Evolutionary conservation across 2,329 filamentous ascomycete genomes (phyloP).

Genomic region (Calycina marina): DNA sequence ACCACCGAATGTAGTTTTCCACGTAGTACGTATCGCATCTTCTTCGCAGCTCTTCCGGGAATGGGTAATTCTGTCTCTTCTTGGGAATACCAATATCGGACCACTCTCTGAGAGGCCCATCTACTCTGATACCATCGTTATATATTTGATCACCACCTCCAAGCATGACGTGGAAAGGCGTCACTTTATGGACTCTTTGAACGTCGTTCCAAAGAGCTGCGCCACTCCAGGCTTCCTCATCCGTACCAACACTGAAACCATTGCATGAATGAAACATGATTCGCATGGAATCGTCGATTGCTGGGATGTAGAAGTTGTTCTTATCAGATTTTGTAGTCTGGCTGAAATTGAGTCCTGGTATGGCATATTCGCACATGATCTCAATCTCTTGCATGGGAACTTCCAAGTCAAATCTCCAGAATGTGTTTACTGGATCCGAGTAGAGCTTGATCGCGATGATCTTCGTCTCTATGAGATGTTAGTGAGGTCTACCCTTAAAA

Average conservation of each 20-base stretch:
- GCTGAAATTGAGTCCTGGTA: constrained; percentile 50
- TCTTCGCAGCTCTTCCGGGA: constrained; percentile 63
- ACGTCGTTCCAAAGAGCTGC: constrained; percentile 95
- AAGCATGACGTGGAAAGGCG: constrained; percentile 89
- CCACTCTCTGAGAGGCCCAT: constrained; percentile 72
- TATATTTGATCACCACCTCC: constrained; percentile 95
- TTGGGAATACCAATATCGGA: constrained; percentile 69
- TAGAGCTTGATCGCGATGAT: constrained; percentile 49
- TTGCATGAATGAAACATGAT: constrained; percentile 99
- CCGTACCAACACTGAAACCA: constrained; percentile 80
- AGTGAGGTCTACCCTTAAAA: too few species aligned
- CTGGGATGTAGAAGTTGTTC: constrained; percentile 77
- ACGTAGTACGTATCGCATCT: constrained; percentile 86
- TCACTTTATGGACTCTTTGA: constrained; percentile 59
- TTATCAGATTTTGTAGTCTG: constrained; percentile 37
- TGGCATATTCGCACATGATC: constrained; percentile 63
- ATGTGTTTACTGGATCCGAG: constrained; percentile 58
- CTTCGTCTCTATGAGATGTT: constrained; percentile 15
- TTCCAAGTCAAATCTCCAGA: constrained; percentile 81
- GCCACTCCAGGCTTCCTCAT: constrained; percentile 75
- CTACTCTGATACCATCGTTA: constrained; percentile 80
- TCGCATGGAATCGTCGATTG: constrained; percentile 75
- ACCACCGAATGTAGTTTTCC: constrained; percentile 77
- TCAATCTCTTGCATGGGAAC: constrained; percentile 60
- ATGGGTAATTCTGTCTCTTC: constrained; percentile 65